Evolutionary conservation across 495 filamentous ascomycete genomes (phyloP).

Genomic region (Penicillium verhagenii): DNA sequence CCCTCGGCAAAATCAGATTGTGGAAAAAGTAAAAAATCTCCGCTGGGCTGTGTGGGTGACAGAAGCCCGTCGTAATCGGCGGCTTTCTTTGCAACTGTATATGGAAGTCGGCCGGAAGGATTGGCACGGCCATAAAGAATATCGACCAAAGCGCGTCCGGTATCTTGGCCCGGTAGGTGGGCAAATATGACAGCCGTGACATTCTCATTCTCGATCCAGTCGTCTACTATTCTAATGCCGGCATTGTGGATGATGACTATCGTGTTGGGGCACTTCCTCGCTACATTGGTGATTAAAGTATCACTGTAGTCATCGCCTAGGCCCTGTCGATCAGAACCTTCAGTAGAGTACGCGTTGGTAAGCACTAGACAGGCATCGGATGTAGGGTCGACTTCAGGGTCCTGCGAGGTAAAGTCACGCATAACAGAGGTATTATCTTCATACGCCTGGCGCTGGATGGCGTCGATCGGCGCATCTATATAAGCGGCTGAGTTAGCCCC

Average conservation of each 20-base stretch:
- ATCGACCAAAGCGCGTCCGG: constrained; percentile 67
- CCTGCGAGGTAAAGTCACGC: constrained; percentile 39
- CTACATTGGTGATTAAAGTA: constrained; percentile 55
- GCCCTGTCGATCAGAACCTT: constrained; percentile 41
- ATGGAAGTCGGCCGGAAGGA: constrained; percentile 71
- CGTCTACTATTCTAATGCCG: constrained; percentile 34
- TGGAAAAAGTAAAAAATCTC: constrained; percentile 58
- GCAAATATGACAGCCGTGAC: constrained; percentile 70
- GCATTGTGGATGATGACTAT: constrained; percentile 47
- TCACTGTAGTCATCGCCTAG: constrained; percentile 44
- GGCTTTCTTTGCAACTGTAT: constrained; percentile 72
- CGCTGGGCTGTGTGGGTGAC: constrained; percentile 47
- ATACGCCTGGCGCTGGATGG: constrained; percentile 49
- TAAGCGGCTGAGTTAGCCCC: constrained; percentile 59
- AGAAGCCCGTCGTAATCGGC: constrained; percentile 59
- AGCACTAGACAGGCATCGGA: constrained; percentile 61
- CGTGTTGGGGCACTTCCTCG: constrained; percentile 53
- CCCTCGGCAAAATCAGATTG: constrained; percentile 65
- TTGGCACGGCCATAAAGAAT: constrained; percentile 69
- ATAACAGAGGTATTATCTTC: constrained; percentile 44
- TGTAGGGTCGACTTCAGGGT: constrained; percentile 39
- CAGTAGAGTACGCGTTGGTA: constrained; percentile 57
- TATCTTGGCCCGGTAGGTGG: constrained; percentile 72
- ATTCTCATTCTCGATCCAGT: constrained; percentile 44
- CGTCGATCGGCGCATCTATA: constrained; percentile 55